Percentiles rank a stretch among this genome's conserved stretches.
Conservation (phyloP, 768 basidiomycete genomes). For the Russula compacta region DNA sequence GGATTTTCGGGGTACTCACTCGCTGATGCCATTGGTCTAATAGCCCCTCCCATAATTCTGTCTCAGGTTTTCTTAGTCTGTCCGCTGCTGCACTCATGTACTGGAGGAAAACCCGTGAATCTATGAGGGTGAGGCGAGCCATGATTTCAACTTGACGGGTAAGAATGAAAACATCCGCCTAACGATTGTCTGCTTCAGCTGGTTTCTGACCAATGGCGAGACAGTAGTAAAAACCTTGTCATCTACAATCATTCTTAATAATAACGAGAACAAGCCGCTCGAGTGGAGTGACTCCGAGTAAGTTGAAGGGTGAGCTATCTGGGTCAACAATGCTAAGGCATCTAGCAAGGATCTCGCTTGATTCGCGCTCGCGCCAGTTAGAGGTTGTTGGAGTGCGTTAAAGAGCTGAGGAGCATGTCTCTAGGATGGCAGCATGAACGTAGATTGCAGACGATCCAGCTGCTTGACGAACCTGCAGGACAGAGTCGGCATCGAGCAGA, state of each 20-base stretch:
- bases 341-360: slow-evolving; percentile 61
- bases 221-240: slow-evolving; percentile 44
- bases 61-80: slow-evolving; percentile 38
- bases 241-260: slow-evolving; percentile 51
- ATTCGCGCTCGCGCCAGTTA: slow-evolving; percentile 40
- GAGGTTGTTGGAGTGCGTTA: slow-evolving; percentile 41
- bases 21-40: slow-evolving; percentile 80
- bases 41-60: slow-evolving; percentile 51
- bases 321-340: slow-evolving; percentile 49
- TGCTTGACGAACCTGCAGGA: slow-evolving; percentile 50
- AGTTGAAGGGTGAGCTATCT: slow-evolving; percentile 47
- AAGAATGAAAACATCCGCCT: slow-evolving; percentile 39
- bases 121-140: slow-evolving; percentile 61
- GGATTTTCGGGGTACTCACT: slow-evolving; percentile 32
- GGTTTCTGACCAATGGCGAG: slow-evolving; percentile 5
- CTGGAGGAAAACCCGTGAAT: slow-evolving; percentile 58
- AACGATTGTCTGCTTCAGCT: neutral
- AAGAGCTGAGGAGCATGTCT: slow-evolving; percentile 48
- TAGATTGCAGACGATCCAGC: neutral
- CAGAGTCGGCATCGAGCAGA: slow-evolving; percentile 51
- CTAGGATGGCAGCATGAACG: slow-evolving; percentile 29
- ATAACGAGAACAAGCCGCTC: slow-evolving; percentile 60
- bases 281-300: slow-evolving; percentile 72
- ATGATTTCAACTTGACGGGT: slow-evolving; percentile 69
- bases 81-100: slow-evolving; percentile 57